phyloP scores from a whole-genome alignment of 2,329 filamentous ascomycete genomes.

The Fusarium haematococcum region DNA sequence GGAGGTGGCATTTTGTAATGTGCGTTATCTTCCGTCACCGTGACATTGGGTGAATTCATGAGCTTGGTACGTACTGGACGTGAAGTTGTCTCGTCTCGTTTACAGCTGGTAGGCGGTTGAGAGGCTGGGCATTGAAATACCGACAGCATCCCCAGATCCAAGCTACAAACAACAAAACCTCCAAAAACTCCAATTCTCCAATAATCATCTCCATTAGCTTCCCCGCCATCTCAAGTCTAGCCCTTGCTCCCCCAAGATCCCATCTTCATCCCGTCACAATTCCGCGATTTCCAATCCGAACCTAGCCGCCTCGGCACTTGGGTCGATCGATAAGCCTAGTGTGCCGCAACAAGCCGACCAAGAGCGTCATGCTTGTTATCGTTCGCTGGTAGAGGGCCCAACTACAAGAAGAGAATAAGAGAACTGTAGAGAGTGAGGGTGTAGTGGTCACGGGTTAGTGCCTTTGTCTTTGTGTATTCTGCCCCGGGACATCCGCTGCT shows the following conservation, averaged over 20 bases:
- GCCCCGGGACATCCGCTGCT: conserved; percentile 14
- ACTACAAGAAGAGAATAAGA: conserved; percentile 22
- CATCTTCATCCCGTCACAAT: conserved; percentile 30
- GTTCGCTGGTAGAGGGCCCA: conserved; percentile 21
- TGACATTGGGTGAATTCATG: conserved; percentile 6
- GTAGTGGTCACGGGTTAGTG: conserved; percentile 31
- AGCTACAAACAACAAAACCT: neutral
- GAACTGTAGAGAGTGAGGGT: conserved; percentile 11
- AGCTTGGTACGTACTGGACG: neutral
- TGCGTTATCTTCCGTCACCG: conserved; percentile 8
- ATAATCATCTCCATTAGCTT: conserved; percentile 17
- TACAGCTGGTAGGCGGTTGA: neutral
- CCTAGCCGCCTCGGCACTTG: conserved; percentile 41
- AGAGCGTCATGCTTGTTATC: conserved; percentile 28
- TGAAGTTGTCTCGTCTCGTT: neutral
- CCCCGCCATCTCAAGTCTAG: conserved; percentile 19
- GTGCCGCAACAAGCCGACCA: conserved; percentile 46
- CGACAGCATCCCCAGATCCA: neutral
- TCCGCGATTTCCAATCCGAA: conserved; percentile 48
- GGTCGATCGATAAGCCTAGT: conserved; percentile 38
- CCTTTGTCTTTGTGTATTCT: conserved; percentile 5
- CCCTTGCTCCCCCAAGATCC: conserved; percentile 30
- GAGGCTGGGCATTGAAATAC: neutral
- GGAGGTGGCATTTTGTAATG: neutral
- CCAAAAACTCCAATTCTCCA: conserved; percentile 22